Evolutionary conservation across 306 rosid species (phyloP).

Genomic region (Heteromeles arbutifolia): DNA sequence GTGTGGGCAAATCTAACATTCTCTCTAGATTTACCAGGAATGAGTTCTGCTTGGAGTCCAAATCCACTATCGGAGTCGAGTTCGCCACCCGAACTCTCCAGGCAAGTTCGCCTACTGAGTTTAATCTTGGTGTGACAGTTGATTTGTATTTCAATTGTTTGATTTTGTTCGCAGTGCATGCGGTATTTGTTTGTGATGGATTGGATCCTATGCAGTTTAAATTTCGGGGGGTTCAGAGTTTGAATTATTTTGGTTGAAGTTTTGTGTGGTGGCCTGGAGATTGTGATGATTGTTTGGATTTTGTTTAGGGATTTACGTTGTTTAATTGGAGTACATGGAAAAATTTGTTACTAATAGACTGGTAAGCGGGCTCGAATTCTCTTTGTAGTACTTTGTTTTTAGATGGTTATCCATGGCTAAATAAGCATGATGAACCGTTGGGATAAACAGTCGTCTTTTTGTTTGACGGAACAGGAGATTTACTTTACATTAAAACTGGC

Average conservation of each 20-base stretch:
- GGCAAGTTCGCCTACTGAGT: conserved; percentile 26
- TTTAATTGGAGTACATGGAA: neutral
- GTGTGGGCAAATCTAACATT: conserved; percentile 95
- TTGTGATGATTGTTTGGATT: neutral
- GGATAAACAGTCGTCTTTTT: neutral
- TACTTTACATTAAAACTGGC: neutral
- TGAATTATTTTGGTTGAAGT: neutral
- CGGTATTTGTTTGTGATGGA: neutral
- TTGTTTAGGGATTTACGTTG: neutral
- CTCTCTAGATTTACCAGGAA: conserved; percentile 93
- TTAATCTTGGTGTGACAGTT: neutral
- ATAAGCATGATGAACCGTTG: neutral
- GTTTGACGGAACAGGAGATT: neutral
- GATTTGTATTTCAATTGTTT: neutral
- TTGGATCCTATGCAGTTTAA: too few relatives aligned
- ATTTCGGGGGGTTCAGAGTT: neutral
- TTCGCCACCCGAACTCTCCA: conserved; percentile 96
- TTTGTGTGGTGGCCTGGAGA: neutral
- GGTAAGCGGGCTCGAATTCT: neutral
- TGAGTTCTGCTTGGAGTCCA: conserved; percentile 97
- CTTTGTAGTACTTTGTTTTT: neutral
- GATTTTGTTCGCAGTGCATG: neutral
- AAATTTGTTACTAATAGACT: neutral
- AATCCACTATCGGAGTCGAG: conserved; percentile 96
- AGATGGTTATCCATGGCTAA: neutral